These are phyloP conservation scores for Davidsoniella virescens DNA, from an alignment of 2,329 filamentous ascomycete genomes.

Conservation along the genomic window DNA sequence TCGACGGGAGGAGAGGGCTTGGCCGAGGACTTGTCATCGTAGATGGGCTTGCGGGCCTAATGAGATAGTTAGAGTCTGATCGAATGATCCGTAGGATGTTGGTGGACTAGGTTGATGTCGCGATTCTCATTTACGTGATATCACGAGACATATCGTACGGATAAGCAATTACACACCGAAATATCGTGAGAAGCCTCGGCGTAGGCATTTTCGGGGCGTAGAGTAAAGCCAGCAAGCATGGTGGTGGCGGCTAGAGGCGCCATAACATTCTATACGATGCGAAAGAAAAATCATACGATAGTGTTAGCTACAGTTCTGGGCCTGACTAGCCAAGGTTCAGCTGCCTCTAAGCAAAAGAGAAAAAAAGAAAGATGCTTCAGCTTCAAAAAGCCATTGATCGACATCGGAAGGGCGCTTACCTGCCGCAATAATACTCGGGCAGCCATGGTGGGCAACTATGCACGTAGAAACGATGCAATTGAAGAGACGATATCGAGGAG, in stretches of 20 bases:
- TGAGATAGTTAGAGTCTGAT: not conserved
- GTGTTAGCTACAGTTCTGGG: not conserved
- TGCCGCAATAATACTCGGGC: constrained; percentile 42
- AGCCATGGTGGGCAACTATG: constrained; percentile 32
- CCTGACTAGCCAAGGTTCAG: not conserved
- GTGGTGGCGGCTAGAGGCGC: constrained; percentile 38
- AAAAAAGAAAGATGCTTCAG: not conserved
- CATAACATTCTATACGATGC: constrained; percentile 30
- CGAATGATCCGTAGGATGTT: not conserved
- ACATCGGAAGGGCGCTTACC: constrained; percentile 23
- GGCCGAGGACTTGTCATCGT: constrained; percentile 39
- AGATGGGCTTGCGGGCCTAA: constrained; percentile 50
- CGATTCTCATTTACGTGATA: not conserved
- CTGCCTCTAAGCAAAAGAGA: not conserved
- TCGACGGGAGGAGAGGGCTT: constrained; percentile 16
- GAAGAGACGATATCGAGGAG: not conserved
- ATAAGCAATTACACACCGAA: constrained; percentile 5
- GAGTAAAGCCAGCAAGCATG: constrained; percentile 31
- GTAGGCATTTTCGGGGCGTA: constrained; percentile 30
- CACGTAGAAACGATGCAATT: constrained; percentile 1
- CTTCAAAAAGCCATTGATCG: not conserved
- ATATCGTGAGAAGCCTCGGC: constrained; percentile 31
- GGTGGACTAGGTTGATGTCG: not conserved
- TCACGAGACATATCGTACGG: not conserved
- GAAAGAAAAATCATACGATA: constrained; percentile 11